Evolutionary conservation across 2,329 filamentous ascomycete genomes (phyloP).

Genomic region (Exophiala spinifera): DNA sequence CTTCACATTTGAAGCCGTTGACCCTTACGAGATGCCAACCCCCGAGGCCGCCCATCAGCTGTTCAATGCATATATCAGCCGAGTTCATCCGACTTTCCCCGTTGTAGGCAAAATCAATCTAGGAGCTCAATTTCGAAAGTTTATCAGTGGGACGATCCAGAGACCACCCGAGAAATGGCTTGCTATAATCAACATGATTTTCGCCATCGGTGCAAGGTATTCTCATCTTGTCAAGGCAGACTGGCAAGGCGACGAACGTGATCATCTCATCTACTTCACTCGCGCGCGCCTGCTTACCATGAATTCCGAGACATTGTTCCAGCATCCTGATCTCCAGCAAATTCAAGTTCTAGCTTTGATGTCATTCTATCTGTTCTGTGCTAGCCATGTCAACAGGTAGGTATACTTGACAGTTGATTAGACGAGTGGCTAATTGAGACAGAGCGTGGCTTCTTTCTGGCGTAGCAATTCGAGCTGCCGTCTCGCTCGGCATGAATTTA

Average conservation of each 20-base stretch:
- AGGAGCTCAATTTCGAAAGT: constrained; percentile 39
- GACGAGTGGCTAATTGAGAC: constrained; percentile 3
- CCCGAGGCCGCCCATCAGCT: constrained; percentile 41
- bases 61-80: constrained; percentile 42
- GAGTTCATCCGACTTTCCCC: constrained; percentile 44
- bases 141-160: constrained; percentile 28
- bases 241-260: constrained; percentile 42
- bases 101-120: constrained; percentile 45
- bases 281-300: constrained; percentile 44
- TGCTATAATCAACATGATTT: constrained; percentile 47
- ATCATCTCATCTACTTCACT: constrained; percentile 45
- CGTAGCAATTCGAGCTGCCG: constrained; percentile 42
- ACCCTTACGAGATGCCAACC: constrained; percentile 42
- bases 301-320: constrained; percentile 42
- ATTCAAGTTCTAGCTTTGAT: constrained; percentile 45
- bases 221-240: constrained; percentile 42
- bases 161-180: constrained; percentile 43
- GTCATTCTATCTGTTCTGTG: constrained; percentile 43
- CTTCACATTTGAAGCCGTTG: constrained; percentile 39
- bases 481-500: constrained; percentile 45
- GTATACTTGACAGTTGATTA: constrained; percentile 17
- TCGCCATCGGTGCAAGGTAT: constrained; percentile 45
- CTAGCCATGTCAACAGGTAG: constrained; percentile 45
- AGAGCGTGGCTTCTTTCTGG: constrained; percentile 45
- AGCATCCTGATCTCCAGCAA: constrained; percentile 45